Evolutionary conservation across 192 early-diverging fungal genomes (phyloP), one percentile per base, ranked within the genome.

Genomic region (Podila epigama): DNA sequence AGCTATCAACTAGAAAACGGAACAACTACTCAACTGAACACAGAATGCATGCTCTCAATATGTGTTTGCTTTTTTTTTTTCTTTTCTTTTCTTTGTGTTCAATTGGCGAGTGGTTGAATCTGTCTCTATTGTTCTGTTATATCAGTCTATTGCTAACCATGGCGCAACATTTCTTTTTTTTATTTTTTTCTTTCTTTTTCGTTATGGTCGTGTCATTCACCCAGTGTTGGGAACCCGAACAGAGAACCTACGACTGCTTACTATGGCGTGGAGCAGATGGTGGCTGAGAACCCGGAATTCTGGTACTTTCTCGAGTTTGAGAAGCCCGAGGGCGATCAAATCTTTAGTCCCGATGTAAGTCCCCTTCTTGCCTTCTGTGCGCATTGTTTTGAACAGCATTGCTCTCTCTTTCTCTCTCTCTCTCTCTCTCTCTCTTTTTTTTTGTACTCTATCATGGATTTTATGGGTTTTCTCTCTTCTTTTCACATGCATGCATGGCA

Each of bases 271-370:
- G 12, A 36, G 9, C 15, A 16, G 4, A 15, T 61, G 20, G 20
- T 20, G 4, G 5, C 3, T 2, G 32, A 35, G 12, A 65, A 65
- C n/a, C 69, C 61, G 32, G 22, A 27, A 5, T 63, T 71, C 22
- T 1, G 1, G 7, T 71, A 65, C 42, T 11, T 61, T 40, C 16
- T 28, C 27, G 20, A 29, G 1, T 65, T 60, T 16, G 62, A 65
- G 11, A 20, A 25, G 18, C 22, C 29, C 4, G 62, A 51, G 3
- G 28, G 29, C 5, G 69, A 72, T 4, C 9, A 9, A 0, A 60
- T 61, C 55, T 63, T 64, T 25, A 56, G 57, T 20, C 41, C 42
- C 1, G 40, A 60, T 34, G 57, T 60, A 72, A 65, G 18, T 53
- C 51, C 20, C 31, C 27, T 53, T 28, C 8, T 7, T 29, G 27